Percentiles rank a stretch among this genome's conserved stretches.
Conservation (phyloP, 495 filamentous ascomycete genomes). For the Symbiotaphrina buchneri region DNA sequence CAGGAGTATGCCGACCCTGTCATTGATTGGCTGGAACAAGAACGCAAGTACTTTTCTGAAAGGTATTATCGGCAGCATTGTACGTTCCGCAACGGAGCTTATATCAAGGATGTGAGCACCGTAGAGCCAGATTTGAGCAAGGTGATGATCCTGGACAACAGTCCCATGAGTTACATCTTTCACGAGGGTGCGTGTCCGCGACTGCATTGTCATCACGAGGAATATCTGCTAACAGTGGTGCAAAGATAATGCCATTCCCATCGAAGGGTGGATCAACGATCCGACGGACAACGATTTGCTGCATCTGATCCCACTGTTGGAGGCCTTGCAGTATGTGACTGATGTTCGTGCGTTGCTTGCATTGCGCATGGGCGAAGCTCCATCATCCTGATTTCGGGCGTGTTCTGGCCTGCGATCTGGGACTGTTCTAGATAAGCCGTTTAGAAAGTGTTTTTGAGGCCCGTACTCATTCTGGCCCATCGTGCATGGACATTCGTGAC, state of each 20-base stretch:
- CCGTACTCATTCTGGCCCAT: too few relatives aligned
- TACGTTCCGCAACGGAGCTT: conserved; percentile 81
- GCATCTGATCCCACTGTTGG: conserved; percentile 80
- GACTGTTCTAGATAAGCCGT: too few relatives aligned
- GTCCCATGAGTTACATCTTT: conserved; percentile 94
- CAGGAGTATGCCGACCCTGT: conserved; percentile 98
- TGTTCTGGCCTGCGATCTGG: too few relatives aligned
- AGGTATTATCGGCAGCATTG: conserved; percentile 94
- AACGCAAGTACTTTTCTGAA: conserved; percentile 81
- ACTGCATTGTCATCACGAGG: too few relatives aligned
- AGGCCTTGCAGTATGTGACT: conserved; percentile 86
- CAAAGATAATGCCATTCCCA: conserved; percentile 79
- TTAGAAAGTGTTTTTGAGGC: too few relatives aligned
- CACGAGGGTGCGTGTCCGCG: conserved; percentile 55
- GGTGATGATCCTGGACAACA: conserved; percentile 98
- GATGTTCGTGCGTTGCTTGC: conserved; percentile 82
- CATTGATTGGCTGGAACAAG: conserved; percentile 95
- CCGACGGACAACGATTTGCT: conserved; percentile 78
- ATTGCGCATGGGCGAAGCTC: conserved; percentile 60
- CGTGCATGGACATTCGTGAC: too few relatives aligned
- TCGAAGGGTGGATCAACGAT: conserved; percentile 84
- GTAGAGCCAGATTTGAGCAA: conserved; percentile 90
- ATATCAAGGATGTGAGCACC: conserved; percentile 91
- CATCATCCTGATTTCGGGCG: conserved; percentile 5
- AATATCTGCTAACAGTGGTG: background rate